A percentile compares a stretch with the other conserved stretches of the same genome.
Evolutionary conservation across 2,329 filamentous ascomycete species (phyloP).

Genomic region (Paecilomyces formosus): DNA sequence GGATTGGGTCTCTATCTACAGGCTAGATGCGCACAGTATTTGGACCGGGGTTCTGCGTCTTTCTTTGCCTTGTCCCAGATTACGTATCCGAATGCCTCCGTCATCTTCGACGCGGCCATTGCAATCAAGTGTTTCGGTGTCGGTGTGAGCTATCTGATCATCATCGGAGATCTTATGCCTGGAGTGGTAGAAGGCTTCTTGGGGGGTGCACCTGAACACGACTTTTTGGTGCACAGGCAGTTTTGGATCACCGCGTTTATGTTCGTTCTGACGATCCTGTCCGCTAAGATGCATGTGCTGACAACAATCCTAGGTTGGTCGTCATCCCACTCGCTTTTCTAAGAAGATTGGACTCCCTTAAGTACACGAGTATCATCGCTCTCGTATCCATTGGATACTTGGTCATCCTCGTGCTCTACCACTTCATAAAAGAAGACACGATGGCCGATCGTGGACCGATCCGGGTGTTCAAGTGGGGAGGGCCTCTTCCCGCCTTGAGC

Average conservation of each 20-base stretch:
- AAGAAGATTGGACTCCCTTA: conserved; percentile 83
- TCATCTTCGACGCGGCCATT: conserved; percentile 92
- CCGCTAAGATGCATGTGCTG: conserved; percentile 7
- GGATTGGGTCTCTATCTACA: conserved; percentile 95
- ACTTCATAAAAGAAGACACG: conserved; percentile 74
- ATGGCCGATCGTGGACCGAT: conserved; percentile 67
- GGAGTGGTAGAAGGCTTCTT: conserved; percentile 81
- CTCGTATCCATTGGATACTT: conserved; percentile 90
- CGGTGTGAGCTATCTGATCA: conserved; percentile 94
- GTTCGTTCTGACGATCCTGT: conserved; percentile 38
- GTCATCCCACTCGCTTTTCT: conserved; percentile 94
- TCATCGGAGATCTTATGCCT: conserved; percentile 97
- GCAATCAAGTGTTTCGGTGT: conserved; percentile 98
- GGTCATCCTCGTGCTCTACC: conserved; percentile 85
- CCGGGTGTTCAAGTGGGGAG: conserved; percentile 69
- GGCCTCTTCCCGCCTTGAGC: conserved; percentile 69
- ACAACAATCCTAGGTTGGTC: conserved; percentile 54
- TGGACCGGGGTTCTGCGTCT: conserved; percentile 79
- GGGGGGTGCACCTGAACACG: conserved; percentile 52
- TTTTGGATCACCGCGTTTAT: conserved; percentile 99
- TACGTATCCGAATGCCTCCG: conserved; percentile 91
- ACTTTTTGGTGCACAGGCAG: conserved; percentile 78
- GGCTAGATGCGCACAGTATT: conserved; percentile 82
- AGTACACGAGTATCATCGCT: conserved; percentile 91
- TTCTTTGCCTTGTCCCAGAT: conserved; percentile 97